Base-by-base conservation (phyloP, 257 asterid genomes). In the Solanum tarapatanum region DNA sequence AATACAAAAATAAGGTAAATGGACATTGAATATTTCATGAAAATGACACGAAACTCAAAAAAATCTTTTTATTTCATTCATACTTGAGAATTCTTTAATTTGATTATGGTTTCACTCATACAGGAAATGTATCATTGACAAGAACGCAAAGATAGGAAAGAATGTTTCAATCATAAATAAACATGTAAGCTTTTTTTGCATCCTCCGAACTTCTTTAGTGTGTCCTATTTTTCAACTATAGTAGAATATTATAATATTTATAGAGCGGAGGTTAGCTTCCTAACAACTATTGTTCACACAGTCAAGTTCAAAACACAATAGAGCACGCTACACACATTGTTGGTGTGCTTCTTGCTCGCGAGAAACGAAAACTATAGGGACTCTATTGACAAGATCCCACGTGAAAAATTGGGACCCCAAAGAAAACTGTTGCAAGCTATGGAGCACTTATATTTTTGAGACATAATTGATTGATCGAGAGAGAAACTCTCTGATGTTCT, bases 81-180 rank as follows among this genome's bases (percentile, higher is more conserved):
- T 86, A 55, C 30, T 23, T 35, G 24, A 8, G 17, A 43, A 48
- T 35, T 51, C 76, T 84, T 36, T 68, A 68, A 30, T 23, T 75
- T 64, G 80, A 75, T 17, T 14, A 32, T 35, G 19, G 62, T 69
- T 74, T 45, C 76, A 73, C 24, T 74, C 23, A 3, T 80, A 28
- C 74, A 97, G 99, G 88, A 97, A 94, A 88, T 95, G 98, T 72
- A 95, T 97, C 83, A 95, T 97, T 43, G 99, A 97, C 94, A 97
- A 97, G 93, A 97, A 97, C 8, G 98, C 92, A 35, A 95, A 94
- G 91, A 93, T 97, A 16, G 99, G 99, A 89, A 93, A 93, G 32
- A 90, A 97, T 36, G 99, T 97, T 87, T 89, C 90, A 87, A 96
- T 97, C 93, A 89, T 88, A 94, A 97, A 97, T 88, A 96, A 93